phyloP scores from a whole-genome alignment of 345 rosid species.

The Populus ilicifolia region DNA sequence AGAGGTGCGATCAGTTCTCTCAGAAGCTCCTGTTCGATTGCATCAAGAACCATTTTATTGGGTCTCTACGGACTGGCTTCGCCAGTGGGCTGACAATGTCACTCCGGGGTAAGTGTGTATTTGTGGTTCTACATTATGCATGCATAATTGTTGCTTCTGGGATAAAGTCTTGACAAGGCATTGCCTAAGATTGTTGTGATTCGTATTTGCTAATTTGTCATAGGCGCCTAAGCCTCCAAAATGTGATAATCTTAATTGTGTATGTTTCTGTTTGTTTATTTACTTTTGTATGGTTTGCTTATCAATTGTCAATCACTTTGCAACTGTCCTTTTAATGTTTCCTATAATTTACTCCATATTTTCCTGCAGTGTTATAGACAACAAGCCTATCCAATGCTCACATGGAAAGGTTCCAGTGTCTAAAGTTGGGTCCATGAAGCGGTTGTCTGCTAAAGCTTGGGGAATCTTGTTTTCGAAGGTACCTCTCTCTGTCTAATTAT shows the following conservation, averaged over 20 bases:
- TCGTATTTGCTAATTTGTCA: background rate
- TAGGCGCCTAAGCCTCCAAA: background rate
- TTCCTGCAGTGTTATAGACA: conserved; percentile 59
- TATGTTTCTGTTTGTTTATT: background rate
- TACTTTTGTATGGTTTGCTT: background rate
- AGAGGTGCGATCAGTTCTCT: conserved; percentile 80
- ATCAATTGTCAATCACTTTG: background rate
- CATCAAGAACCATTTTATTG: conserved; percentile 65
- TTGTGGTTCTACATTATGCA: background rate
- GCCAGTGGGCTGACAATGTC: conserved; percentile 82
- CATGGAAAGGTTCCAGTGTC: conserved; percentile 82
- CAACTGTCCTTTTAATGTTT: background rate
- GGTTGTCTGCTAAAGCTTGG: conserved; percentile 79
- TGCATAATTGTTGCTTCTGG: background rate
- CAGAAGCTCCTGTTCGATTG: conserved; percentile 74
- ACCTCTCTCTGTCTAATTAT: conserved; percentile 11
- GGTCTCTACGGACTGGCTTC: conserved; percentile 91
- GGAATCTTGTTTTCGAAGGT: conserved; percentile 68
- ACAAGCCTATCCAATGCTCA: conserved; percentile 63
- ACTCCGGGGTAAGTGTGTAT: conserved; percentile 56
- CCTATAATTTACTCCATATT: background rate
- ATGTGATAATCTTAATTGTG: background rate
- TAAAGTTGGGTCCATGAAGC: conserved; percentile 68
- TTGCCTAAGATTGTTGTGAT: background rate
- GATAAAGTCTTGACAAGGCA: background rate